Conservation (phyloP, 2,329 filamentous ascomycete genomes). For the Pseudogymnoascus verrucosus region DNA sequence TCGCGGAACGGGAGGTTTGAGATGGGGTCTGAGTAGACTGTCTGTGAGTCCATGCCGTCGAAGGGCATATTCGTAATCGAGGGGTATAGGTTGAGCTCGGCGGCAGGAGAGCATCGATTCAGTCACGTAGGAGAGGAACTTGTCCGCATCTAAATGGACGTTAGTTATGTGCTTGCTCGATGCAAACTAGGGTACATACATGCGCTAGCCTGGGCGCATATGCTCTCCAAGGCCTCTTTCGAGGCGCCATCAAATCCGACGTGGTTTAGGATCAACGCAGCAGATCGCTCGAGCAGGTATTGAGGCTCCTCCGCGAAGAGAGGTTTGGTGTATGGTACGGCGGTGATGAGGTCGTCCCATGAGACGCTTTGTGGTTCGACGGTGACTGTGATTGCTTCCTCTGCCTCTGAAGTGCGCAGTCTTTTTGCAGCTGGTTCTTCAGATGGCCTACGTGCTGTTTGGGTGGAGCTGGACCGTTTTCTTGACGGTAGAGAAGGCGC, state of each 20-base stretch:
- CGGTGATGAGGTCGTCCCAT: conserved; percentile 4
- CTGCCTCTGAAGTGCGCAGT: neutral
- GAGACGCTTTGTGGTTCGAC: neutral
- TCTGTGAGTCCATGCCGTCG: conserved; percentile 44
- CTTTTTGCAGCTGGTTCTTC: conserved; percentile 6
- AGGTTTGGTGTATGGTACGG: neutral
- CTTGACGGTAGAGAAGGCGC: neutral
- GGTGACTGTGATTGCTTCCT: neutral
- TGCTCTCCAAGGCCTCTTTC: conserved; percentile 50
- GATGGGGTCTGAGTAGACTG: conserved; percentile 46
- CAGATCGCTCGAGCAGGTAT: conserved; percentile 41
- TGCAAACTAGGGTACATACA: conserved; percentile 37
- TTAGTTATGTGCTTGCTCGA: neutral
- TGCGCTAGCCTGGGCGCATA: conserved; percentile 46
- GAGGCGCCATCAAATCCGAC: conserved; percentile 50
- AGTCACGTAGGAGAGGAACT: conserved; percentile 25
- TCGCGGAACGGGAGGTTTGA: conserved; percentile 43
- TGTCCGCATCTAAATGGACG: conserved; percentile 21
- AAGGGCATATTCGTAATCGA: conserved; percentile 49
- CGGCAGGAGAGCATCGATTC: conserved; percentile 27
- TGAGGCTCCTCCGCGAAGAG: conserved; percentile 26
- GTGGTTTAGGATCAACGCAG: conserved; percentile 47
- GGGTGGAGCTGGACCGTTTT: neutral
- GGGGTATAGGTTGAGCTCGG: conserved; percentile 45
- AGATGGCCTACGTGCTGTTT: neutral